A percentile compares a stretch with the other conserved stretches of the same genome.
Conservation (phyloP, 2,329 filamentous ascomycete species). For the Cordyceps cicadae region DNA sequence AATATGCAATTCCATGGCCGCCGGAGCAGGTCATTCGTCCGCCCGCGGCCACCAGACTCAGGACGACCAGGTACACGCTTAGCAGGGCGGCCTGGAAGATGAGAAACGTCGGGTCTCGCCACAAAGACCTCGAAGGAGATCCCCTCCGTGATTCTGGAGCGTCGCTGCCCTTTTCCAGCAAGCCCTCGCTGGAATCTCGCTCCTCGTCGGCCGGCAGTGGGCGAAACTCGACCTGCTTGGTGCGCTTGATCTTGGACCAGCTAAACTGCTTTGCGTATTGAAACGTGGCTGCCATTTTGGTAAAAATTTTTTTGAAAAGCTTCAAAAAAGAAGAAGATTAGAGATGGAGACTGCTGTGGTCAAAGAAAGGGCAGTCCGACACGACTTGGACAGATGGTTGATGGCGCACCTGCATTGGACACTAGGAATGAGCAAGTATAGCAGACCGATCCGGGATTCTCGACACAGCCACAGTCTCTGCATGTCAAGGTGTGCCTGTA, state of each 20-base stretch:
- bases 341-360: too few species aligned
- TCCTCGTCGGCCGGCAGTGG: neutral
- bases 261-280: constrained; percentile 6
- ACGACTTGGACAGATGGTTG: neutral
- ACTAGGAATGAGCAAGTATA: neutral
- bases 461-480: neutral
- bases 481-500: neutral
- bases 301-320: neutral
- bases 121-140: neutral
- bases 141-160: neutral
- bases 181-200: neutral
- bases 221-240: neutral
- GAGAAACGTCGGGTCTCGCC: neutral
- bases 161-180: neutral
- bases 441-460: neutral
- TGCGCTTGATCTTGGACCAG: constrained; percentile 5
- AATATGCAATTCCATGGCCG: neutral
- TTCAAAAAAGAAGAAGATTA: too few species aligned
- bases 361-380: neutral
- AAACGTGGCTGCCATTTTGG: constrained; percentile 3
- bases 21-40: neutral
- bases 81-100: neutral
- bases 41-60: neutral
- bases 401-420: neutral
- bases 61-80: neutral